Evolutionary conservation across 345 rosid genomes (phyloP).

Genomic region (Hypericum androsaemum): DNA sequence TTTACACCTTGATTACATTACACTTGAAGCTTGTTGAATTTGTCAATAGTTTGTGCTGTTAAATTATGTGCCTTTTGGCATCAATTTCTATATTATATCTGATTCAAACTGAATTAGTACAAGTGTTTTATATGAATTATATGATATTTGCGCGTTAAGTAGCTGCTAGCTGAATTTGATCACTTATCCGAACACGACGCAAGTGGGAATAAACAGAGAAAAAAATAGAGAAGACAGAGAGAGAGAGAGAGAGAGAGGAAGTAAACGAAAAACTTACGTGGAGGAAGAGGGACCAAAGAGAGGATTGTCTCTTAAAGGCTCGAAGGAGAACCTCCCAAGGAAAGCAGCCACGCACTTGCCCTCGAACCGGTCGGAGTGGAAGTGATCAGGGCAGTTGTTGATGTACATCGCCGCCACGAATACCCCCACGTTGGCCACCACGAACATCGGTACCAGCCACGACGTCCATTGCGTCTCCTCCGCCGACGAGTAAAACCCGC

Average conservation of each 20-base stretch:
- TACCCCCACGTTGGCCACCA: conserved; percentile 18
- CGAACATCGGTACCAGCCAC: conserved; percentile 22
- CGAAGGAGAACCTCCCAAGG: conserved; percentile 25
- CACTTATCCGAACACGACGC: too few species aligned
- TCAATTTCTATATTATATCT: too few species aligned
- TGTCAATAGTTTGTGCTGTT: too few species aligned
- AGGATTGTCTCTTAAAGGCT: conserved; percentile 24
- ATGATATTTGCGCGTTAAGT: too few species aligned
- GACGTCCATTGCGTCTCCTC: conserved; percentile 35
- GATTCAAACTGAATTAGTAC: too few species aligned
- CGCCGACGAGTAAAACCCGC: conserved; percentile 20
- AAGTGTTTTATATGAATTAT: too few species aligned
- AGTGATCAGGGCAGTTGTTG: conserved; percentile 20
- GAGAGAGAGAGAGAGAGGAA: background rate
- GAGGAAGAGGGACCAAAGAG: conserved; percentile 23
- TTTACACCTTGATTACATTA: too few species aligned
- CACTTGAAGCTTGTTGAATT: too few species aligned
- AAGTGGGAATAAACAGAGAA: background rate
- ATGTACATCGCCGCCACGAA: conserved; percentile 17
- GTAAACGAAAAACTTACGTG: conserved; percentile 14
- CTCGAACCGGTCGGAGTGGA: conserved; percentile 11
- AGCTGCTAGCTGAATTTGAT: too few species aligned
- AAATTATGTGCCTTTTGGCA: too few species aligned
- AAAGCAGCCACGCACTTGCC: conserved; percentile 19
- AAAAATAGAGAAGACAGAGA: background rate